Base-by-base conservation (phyloP, 345 rosid species). In the Trapa incisa region DNA sequence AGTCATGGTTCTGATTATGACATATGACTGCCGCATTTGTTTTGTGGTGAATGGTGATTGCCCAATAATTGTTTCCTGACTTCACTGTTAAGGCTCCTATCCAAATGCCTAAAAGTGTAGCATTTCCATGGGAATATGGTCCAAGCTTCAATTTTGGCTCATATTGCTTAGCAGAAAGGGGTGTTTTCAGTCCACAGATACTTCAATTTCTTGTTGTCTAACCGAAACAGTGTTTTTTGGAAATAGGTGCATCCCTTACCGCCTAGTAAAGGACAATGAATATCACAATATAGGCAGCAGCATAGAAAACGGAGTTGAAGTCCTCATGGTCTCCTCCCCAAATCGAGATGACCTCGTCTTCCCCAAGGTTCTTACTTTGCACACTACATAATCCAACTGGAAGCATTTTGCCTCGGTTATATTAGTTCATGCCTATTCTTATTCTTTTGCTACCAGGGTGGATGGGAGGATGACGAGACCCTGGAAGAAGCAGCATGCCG, bases 401-500 rank as follows among this genome's bases (percentile, higher is more conserved):
- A 32, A 32, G 63, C 63, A 33, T 32, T 35, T 29, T 58, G 37
- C 8, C 63, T 2, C 14, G 32, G 63, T 33, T 12, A 35, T 32
- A 8, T 10, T 32, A 3, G 63, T 58, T 54, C 7, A 45, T 17
- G 41, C 33, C 53, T 57, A 4, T 6, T 47, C 32, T 47, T 63
- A 4, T 6, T 2, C 29, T 15, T 35, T 39, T 35, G 4, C 5
- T 70, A 17, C 41, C 73, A 93, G 97, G 98, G 98, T 68, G 98
- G 98, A 60, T 93, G 98, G 98, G 98, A 93, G 81, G 80, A 90
- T 73, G 97, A 93, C 74, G 98, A 93, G 78, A 88, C 94, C 37
- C 73, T 87, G 62, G 71, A 72, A 39, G 87, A 93, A 82, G 98
- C 98, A 67, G 98, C 98, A 67, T 67, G 82, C 65, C 97, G 97